Evolutionary conservation across 2,329 filamentous ascomycete genomes (phyloP), one percentile per base, ranked within the genome.

Genomic region (Cladosporium sp.): DNA sequence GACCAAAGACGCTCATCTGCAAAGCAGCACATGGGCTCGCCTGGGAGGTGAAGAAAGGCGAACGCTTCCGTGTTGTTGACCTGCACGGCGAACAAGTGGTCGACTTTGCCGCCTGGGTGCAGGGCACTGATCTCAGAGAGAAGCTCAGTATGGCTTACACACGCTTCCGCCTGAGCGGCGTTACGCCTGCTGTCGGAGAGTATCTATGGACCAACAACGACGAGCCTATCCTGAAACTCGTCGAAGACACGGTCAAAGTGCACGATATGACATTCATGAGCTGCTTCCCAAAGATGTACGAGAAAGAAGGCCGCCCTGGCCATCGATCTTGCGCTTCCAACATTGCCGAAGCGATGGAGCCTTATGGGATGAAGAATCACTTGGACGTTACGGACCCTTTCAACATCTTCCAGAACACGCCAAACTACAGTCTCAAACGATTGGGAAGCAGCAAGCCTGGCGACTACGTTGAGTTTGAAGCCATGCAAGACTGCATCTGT

Each of bases 201-300:
- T 64, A 55, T 55, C 66, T 75, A 6, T 72, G 68, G 64, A 73
- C 70, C 15, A 74, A 74, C 62, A 68, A 63, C 28, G 70, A 74
- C 54, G 64, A 69, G 25, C 66, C 69, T 0, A 67, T 75, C 34
- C 64, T 75, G 15, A 63, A 65, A n/a, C 60, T 75, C 32, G 66
- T 66, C 7, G 66, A 65, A 24, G 73, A 75, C 57, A 73, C 72
- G 9, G 71, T 73, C 40, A 71, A 73, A 51, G 69, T 72, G 25
- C 73, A 75, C 64, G 73, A 74, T 57, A 73, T 74, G 70, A 73
- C 70, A 1, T 73, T 71, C 67, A 74, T 75, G 71, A 69, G 69
- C 10, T 75, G 73, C 61, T 73, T 70, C 57, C 73, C 73, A 1
- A 65, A 69, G 32, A 64, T 75, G 53, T 75, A 75, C 57, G 61